Evolutionary conservation across 2,329 filamentous ascomycete species (phyloP).

Genomic region (Sporothrix euskadiensis): DNA sequence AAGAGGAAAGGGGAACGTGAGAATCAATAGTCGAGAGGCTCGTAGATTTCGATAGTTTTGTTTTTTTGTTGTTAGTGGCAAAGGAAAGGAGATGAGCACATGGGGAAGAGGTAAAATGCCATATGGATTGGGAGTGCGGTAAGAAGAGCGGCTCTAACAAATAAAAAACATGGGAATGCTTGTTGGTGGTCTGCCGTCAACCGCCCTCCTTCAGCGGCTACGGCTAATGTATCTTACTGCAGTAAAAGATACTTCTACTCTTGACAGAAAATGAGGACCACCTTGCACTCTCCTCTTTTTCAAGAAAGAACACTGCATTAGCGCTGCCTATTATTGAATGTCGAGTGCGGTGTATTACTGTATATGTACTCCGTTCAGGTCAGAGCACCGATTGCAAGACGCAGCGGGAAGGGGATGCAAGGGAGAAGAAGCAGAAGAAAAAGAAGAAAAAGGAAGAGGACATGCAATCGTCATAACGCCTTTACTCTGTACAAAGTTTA

Average conservation of each 20-base stretch:
- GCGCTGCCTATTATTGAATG: neutral
- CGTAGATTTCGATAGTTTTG: neutral
- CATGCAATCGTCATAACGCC: neutral
- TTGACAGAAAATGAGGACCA: constrained; percentile 8
- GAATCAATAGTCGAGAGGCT: neutral
- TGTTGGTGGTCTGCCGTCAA: neutral
- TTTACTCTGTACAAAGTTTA: neutral
- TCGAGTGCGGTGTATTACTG: neutral
- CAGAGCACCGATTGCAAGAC: neutral
- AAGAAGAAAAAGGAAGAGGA: neutral
- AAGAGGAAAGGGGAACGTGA: neutral
- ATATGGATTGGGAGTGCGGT: neutral
- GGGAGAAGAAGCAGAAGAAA: neutral
- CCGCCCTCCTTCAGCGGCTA: too few species aligned
- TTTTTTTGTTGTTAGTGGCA: neutral
- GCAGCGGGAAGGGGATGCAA: neutral
- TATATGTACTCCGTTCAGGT: neutral
- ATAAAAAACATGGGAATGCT: neutral
- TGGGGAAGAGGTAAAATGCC: neutral
- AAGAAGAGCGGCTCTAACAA: neutral
- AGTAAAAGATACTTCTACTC: neutral
- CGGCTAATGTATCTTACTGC: too few species aligned
- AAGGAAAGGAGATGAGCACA: neutral
- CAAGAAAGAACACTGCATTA: neutral
- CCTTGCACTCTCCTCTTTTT: neutral